Evolutionary conservation across 2,329 filamentous ascomycete species (phyloP), one percentile per base, ranked within the genome.

Genomic region (Diaporthe capsici): DNA sequence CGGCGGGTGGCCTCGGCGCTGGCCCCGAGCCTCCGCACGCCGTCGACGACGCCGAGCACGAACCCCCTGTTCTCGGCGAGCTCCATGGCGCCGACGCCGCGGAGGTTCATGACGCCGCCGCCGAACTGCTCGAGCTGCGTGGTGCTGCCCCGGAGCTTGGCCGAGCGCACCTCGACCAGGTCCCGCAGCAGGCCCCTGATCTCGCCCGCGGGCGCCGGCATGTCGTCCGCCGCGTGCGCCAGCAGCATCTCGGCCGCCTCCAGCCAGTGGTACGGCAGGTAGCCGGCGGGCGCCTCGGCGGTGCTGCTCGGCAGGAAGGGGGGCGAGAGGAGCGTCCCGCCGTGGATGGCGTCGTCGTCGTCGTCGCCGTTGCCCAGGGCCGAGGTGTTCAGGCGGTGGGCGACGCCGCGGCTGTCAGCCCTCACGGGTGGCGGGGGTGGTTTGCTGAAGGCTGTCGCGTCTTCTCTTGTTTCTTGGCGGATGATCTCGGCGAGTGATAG

Each of bases 241-340:
- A 99, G 90, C 61, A 99, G 87, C 82, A 97, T 92, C 84, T 98
- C 95, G 25, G 94, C 93, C 12, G 98, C 86, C 85, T 98, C 97
- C 57, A 98, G 90, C 96, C 96, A 99, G 86, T 98, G 96, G 82
- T 98, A 98, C 0, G 97, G 97, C 44, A 99, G 87, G 20, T 92
- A 91, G 55, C 92, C 91, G 0, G 92, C 86, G 12, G 93, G 91
- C 1, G 93, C 91, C 63, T 91, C 87, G 28, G 93, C 91, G 0
- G 93, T 95, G 78, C 94, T 95, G 22, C 93, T 92, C 1, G 92
- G 90, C 1, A 97, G 85, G 82, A 98, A 98, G 0, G 96, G 96
- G 5, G 96, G 91, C 0, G 92, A 91, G 0, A 92, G 82, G 2
- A 85, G 76, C 74, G 80, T 57, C 20, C 51, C 22, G 74, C 79